Evolutionary conservation across 352 stramenopile species (phyloP).

Genomic region (Globisporangium lucens): DNA sequence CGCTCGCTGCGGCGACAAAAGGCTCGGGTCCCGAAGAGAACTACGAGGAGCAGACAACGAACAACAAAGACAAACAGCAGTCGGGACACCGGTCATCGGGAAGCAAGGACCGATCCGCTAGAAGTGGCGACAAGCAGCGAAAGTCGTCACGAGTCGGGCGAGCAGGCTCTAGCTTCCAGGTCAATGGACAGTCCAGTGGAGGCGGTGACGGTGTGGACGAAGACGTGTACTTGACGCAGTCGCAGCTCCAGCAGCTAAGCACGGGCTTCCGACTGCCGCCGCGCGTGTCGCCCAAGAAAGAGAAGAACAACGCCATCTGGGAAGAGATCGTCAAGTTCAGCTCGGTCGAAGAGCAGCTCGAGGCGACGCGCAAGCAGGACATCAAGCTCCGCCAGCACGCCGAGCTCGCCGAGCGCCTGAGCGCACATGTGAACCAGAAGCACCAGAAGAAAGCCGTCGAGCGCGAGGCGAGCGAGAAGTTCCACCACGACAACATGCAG

Average conservation of each 20-base stretch:
- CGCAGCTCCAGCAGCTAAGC: constrained; percentile 69
- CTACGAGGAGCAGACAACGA: not conserved
- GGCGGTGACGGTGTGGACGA: constrained; percentile 24
- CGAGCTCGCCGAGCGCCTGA: constrained; percentile 41
- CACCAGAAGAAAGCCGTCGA: constrained; percentile 33
- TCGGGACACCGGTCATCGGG: constrained; percentile 23
- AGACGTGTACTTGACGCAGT: constrained; percentile 61
- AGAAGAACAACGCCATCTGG: constrained; percentile 79
- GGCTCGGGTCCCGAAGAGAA: not conserved
- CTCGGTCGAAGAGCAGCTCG: constrained; percentile 61
- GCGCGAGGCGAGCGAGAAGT: constrained; percentile 40
- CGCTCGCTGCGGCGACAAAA: constrained; percentile 16
- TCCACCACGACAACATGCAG: constrained; percentile 48
- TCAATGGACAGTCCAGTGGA: not conserved
- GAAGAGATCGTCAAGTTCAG: constrained; percentile 82
- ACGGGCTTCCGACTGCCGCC: constrained; percentile 61
- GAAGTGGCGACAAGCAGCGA: constrained; percentile 5
- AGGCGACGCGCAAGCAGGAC: constrained; percentile 43
- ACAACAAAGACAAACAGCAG: constrained; percentile 10
- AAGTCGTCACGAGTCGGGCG: not conserved
- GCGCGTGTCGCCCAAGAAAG: constrained; percentile 65
- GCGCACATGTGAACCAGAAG: constrained; percentile 53
- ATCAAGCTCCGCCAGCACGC: constrained; percentile 25
- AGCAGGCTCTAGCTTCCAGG: not conserved
- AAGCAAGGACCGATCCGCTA: constrained; percentile 22